Evolutionary conservation across 441 rosid genomes (phyloP), one percentile per base, ranked within the genome.

Genomic region (Erodium texanum): DNA sequence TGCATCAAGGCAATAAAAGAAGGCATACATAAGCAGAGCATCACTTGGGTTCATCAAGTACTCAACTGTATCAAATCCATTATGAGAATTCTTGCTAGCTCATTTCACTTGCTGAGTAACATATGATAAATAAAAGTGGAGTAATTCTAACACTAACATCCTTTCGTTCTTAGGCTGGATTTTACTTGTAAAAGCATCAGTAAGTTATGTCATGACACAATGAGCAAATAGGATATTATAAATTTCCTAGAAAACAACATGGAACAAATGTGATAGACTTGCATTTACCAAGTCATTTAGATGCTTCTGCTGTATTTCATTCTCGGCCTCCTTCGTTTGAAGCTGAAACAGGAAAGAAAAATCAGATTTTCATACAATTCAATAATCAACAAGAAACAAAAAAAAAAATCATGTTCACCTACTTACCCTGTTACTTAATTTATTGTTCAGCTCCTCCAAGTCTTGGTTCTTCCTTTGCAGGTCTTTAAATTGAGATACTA

Each of bases 401-500:
- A 72, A 29, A 24, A 48, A 72, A 29, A 24, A 48, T 23, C 3
- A 68, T 48, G 2, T 1, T 2, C 2, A 38, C n/a, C 12, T 27
- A n/a, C 14, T 23, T 75, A 90, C 98, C 97, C 82, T 84, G 3
- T 75, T 73, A 7, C 82, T 79, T 61, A 89, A 78, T 11, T 68
- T 76, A 68, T 70, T 80, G 82, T 85, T 91, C 65, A 65, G 82
- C 64, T 89, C 89, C 78, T 91, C 95, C 82, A 87, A 76, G 27
- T 87, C 93, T 0, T 77, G 75, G 79, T 86, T 89, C 83, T 73
- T 88, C 79, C 70, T 85, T 85, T 76, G 99, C 24, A 88, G 67
- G 59, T 93, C 90, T 70, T 88, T 84, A 24, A 93, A 81, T 76
- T 91, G 99, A 62, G 96, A 81, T 48, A 90, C 90, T 74, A 93